A percentile compares a stretch with the other conserved stretches of the same genome.
phyloP scores from a whole-genome alignment of 2,329 filamentous ascomycete genomes.

The Colletotrichum sp. region DNA sequence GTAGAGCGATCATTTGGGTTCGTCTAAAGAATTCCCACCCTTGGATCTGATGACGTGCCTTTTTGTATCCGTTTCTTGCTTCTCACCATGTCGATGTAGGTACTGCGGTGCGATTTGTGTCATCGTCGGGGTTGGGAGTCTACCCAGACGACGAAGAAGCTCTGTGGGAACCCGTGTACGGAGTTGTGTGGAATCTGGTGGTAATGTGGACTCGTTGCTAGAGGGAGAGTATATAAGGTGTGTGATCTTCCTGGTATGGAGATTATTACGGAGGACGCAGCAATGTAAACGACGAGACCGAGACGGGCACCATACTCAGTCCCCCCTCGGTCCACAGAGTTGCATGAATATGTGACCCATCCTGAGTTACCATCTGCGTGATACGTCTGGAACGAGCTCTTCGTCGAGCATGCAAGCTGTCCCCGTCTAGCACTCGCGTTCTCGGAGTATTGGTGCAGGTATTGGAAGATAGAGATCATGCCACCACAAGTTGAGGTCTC shows the following conservation, averaged over 20 bases:
- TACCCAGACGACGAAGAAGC: too few relatives aligned
- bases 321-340: not conserved
- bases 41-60: too few relatives aligned
- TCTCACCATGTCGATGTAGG: too few relatives aligned
- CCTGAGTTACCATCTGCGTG: not conserved
- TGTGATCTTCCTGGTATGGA: fast-evolving
- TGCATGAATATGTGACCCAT: not conserved
- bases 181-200: fast-evolving
- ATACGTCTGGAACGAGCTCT: fast-evolving
- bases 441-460: not conserved
- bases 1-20: too few relatives aligned
- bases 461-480: not conserved
- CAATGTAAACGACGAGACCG: not conserved
- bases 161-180: too few relatives aligned
- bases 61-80: too few relatives aligned
- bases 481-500: not conserved
- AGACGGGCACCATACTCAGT: not conserved
- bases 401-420: not conserved
- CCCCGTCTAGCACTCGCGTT: not conserved
- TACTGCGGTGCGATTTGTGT: too few relatives aligned
- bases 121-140: too few relatives aligned
- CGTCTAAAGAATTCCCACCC: too few relatives aligned
- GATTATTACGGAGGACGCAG: fast-evolving
- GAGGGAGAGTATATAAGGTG: fast-evolving
- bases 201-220: fast-evolving